Conservation (phyloP, 495 filamentous ascomycete species). For the Trichocladium antarcticum region DNA sequence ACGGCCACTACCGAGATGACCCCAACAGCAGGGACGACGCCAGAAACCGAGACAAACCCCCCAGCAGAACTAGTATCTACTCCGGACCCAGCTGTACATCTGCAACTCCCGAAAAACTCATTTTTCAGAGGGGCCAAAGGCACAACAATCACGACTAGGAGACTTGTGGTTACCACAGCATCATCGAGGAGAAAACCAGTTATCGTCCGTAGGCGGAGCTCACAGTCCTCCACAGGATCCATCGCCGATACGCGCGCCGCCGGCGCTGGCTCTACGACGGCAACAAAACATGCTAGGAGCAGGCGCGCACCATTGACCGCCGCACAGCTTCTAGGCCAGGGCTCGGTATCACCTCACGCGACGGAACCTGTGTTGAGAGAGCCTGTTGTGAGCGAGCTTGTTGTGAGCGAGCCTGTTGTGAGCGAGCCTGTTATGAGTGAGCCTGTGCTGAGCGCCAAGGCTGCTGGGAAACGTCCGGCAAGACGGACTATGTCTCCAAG, state of each 20-base stretch:
- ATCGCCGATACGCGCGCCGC: conserved; percentile 18
- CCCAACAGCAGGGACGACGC: not conserved
- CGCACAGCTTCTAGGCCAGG: not conserved
- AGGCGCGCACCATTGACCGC: not conserved
- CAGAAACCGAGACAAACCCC: too few relatives aligned
- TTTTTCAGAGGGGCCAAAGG: conserved; percentile 16
- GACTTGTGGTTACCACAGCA: conserved; percentile 28
- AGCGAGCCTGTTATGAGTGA: too few relatives aligned
- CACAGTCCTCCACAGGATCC: conserved; percentile 30
- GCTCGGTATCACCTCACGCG: not conserved
- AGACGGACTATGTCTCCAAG: conserved; percentile 9
- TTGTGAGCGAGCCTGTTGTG: too few relatives aligned
- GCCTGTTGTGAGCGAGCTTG: conserved; percentile 14
- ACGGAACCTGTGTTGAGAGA: conserved; percentile 9
- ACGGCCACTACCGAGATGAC: not conserved
- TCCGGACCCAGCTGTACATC: not conserved
- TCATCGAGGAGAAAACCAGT: conserved; percentile 30
- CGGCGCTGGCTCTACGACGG: not conserved
- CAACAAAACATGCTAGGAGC: conserved; percentile 4
- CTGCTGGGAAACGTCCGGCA: conserved; percentile 30
- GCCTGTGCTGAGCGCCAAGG: conserved; percentile 22
- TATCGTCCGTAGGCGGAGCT: conserved; percentile 31
- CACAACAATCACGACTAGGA: conserved; percentile 20
- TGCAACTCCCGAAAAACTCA: conserved; percentile 6
- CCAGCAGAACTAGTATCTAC: too few relatives aligned